Evolutionary conservation across 208 protist genomes (phyloP).

Genomic region (Acanthamoeba royreba): DNA sequence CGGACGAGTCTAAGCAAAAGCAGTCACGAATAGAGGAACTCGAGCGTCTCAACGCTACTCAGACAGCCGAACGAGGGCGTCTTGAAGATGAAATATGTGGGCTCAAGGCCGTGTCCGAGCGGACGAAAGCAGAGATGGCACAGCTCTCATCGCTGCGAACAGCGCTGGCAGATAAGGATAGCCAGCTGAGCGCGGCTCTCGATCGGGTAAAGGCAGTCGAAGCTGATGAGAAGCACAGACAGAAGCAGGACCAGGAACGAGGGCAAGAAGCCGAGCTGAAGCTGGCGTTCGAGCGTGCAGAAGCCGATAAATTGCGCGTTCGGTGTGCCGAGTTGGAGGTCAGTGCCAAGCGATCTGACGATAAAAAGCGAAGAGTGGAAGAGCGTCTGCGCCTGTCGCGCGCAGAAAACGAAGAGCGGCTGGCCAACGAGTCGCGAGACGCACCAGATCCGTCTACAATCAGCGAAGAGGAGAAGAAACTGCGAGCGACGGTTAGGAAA

Average conservation of each 20-base stretch:
- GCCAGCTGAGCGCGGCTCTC: not conserved
- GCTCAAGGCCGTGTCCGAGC: not conserved
- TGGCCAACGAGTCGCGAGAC: not conserved
- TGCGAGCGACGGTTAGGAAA: not conserved
- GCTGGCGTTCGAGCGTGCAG: not conserved
- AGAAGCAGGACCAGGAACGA: not conserved
- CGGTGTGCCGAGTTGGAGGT: not conserved
- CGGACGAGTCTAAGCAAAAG: not conserved
- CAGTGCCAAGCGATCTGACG: not conserved
- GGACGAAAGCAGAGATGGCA: too few species aligned
- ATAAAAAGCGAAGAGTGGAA: not conserved
- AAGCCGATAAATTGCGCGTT: not conserved
- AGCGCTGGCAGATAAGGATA: not conserved
- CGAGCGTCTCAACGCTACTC: not conserved
- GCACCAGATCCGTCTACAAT: not conserved
- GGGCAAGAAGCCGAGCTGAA: not conserved
- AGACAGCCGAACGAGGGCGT: not conserved
- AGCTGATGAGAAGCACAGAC: not conserved
- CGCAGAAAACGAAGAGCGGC: not conserved
- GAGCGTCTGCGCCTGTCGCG: not conserved
- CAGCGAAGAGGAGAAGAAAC: not conserved
- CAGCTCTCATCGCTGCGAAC: not conserved
- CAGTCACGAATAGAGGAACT: not conserved
- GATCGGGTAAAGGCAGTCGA: not conserved
- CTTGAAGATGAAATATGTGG: not conserved